Percentiles rank a stretch among this genome's conserved stretches.
Evolutionary conservation across 1,284 basidiomycete genomes (phyloP).

Genomic region (Crucibulum parvulum): DNA sequence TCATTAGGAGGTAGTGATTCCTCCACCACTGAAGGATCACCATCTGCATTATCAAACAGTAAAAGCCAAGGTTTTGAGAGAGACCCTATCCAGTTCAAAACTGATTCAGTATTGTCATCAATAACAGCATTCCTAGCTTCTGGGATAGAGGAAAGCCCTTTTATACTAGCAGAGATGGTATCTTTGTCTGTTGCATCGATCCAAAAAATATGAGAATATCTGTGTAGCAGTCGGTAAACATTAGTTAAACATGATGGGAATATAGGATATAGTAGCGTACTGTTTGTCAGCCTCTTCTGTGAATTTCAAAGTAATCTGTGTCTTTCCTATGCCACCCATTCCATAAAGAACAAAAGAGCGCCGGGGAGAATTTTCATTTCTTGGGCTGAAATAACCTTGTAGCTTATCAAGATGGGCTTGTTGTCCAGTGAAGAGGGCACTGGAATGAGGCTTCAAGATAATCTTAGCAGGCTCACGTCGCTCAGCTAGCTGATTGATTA

Average conservation of each 20-base stretch:
- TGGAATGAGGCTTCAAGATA: too few relatives aligned
- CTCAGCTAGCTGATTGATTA: too few relatives aligned
- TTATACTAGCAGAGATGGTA: neutral
- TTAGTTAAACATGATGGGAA: neutral
- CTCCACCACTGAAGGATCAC: neutral
- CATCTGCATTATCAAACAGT: slow-evolving; percentile 2
- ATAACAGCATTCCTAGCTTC: neutral
- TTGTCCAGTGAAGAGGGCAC: too few relatives aligned
- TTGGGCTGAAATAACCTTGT: too few relatives aligned
- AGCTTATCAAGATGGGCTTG: too few relatives aligned
- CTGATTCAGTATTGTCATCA: neutral
- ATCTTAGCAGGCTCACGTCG: too few relatives aligned
- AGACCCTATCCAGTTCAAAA: neutral
- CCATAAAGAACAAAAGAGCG: neutral
- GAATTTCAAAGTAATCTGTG: slow-evolving; percentile 1
- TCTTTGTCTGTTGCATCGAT: neutral
- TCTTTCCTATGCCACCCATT: slow-evolving; percentile 3
- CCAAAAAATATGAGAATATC: slow-evolving; percentile 1
- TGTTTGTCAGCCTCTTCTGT: neutral
- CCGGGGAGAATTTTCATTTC: too few relatives aligned
- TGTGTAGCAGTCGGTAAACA: neutral
- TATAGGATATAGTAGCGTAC: neutral
- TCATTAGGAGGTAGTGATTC: neutral
- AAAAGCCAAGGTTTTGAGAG: neutral
- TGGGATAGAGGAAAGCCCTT: neutral